A percentile compares a stretch with the other conserved stretches of the same genome.
These are phyloP conservation scores for Pseudonitzschia multistriata DNA, from an alignment of 108 stramenopile genomes.

Conservation along the genomic window DNA sequence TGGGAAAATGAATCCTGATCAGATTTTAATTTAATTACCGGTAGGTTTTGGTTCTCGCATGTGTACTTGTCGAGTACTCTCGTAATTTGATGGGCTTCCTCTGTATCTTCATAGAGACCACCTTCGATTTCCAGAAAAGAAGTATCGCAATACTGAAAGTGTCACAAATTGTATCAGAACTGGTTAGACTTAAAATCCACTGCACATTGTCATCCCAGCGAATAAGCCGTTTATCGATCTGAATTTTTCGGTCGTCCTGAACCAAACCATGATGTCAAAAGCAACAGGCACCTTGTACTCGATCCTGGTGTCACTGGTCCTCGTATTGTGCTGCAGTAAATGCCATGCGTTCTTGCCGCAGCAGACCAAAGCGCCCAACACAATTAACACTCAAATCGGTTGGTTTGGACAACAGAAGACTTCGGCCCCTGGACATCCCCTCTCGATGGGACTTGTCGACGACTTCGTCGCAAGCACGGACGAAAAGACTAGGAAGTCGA, in stretches of 20 bases:
- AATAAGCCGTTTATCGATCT: neutral
- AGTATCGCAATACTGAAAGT: no score
- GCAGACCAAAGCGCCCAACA: neutral
- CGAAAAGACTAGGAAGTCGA: slow-evolving; percentile 38
- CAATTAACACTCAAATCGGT: neutral
- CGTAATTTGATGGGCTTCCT: no score
- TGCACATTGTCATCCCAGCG: neutral
- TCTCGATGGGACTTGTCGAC: slow-evolving; percentile 80
- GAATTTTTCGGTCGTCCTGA: neutral
- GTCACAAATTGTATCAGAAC: no score
- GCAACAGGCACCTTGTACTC: neutral
- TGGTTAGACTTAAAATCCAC: no score
- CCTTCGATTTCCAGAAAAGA: no score
- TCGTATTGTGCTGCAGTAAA: neutral
- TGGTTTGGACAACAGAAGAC: neutral
- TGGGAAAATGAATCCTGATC: neutral
- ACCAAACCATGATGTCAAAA: neutral
- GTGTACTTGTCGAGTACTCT: no score
- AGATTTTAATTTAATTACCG: neutral
- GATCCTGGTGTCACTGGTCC: neutral
- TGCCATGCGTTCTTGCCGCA: slow-evolving; percentile 4
- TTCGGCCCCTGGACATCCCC: slow-evolving; percentile 10
- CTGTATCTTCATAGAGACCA: no score
- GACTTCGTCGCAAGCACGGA: slow-evolving; percentile 71
- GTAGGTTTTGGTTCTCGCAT: neutral